phyloP scores from a whole-genome alignment of 164 flowering plant species.

The Dillenia suffruticosa region DNA sequence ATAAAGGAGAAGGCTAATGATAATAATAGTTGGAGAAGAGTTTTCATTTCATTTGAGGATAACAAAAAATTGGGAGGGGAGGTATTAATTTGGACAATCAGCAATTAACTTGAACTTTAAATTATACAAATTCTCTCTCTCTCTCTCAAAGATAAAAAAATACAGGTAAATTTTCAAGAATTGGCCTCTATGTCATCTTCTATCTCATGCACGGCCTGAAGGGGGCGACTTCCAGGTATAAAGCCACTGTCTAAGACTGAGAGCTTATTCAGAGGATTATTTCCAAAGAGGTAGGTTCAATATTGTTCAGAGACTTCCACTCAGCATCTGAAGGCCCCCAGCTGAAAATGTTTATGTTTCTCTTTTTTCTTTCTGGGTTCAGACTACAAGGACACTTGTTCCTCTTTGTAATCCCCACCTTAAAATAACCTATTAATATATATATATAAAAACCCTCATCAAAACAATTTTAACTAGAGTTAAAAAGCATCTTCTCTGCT shows the following conservation, averaged over 20 bases:
- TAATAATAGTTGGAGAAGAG: too few species aligned
- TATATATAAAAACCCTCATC: neutral
- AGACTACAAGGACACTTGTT: conserved; percentile 63
- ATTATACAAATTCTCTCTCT: too few species aligned
- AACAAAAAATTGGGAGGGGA: too few species aligned
- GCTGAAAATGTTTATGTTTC: conserved; percentile 53
- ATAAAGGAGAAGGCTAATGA: too few species aligned
- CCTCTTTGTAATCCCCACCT: conserved; percentile 78
- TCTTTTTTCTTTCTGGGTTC: conserved; percentile 49
- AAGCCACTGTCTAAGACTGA: conserved; percentile 28
- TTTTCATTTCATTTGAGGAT: too few species aligned
- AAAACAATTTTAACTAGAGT: too few species aligned
- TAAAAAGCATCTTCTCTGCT: too few species aligned
- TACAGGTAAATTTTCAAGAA: conserved; percentile 12
- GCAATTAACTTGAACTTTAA: neutral
- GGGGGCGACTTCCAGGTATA: conserved; percentile 43
- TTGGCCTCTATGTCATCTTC: conserved; percentile 56
- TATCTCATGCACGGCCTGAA: conserved; percentile 61
- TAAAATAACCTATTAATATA: conserved; percentile 37
- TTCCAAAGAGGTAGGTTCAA: conserved; percentile 64
- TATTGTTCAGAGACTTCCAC: conserved; percentile 47
- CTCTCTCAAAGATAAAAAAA: too few species aligned
- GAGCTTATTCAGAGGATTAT: conserved; percentile 26
- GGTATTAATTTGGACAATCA: too few species aligned
- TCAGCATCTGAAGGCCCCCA: conserved; percentile 61